A percentile compares a stretch with the other conserved stretches of the same genome.
Evolutionary conservation across 2,329 filamentous ascomycete genomes (phyloP).

Genomic region (Paracorniculantispora psalliotae): DNA sequence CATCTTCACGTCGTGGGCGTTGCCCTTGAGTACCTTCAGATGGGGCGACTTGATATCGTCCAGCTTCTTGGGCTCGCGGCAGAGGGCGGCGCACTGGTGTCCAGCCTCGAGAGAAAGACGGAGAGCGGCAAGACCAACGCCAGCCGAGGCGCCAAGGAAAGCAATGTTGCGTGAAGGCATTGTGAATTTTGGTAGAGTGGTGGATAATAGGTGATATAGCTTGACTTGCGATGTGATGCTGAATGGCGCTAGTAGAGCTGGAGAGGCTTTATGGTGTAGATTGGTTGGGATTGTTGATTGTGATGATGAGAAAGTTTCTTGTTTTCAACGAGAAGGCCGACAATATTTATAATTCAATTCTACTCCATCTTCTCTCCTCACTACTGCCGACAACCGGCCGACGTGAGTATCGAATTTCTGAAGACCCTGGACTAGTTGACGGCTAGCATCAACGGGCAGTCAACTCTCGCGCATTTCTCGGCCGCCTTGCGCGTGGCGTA

Average conservation of each 20-base stretch:
- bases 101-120: constrained; percentile 40
- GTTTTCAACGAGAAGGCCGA: neutral
- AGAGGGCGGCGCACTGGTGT: constrained; percentile 44
- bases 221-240: neutral
- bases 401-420: neutral
- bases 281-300: neutral
- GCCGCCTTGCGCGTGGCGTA: neutral
- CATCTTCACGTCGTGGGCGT: constrained; percentile 37
- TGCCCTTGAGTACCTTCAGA: constrained; percentile 42
- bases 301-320: neutral
- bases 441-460: neutral
- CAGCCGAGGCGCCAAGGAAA: constrained; percentile 51
- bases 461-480: constrained; percentile 1
- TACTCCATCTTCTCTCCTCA: neutral
- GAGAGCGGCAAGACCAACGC: constrained; percentile 43
- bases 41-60: constrained; percentile 33
- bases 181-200: neutral
- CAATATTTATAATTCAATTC: neutral
- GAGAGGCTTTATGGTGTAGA: neutral
- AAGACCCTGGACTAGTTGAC: no score
- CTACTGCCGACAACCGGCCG: neutral
- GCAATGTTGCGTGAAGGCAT: constrained; percentile 31
- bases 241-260: neutral
- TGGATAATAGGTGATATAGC: neutral
- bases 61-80: constrained; percentile 46